Evolutionary conservation across 2,329 filamentous ascomycete species (phyloP).

Genomic region (Colletotrichum gloeosporioides): DNA sequence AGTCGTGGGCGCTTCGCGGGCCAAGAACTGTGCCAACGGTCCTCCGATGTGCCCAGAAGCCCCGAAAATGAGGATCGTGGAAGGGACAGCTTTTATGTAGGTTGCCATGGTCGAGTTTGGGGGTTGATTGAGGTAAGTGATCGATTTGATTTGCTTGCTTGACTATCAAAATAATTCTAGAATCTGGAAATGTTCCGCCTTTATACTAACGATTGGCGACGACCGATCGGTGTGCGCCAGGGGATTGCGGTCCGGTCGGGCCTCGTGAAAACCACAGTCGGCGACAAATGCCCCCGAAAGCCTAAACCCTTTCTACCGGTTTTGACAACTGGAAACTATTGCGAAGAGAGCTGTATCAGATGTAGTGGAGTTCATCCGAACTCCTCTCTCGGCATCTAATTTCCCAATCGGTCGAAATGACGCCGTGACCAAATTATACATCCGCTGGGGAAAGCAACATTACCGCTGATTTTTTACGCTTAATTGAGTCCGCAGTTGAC

Average conservation of each 20-base stretch:
- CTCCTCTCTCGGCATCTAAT: neutral
- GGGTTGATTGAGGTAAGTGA: neutral
- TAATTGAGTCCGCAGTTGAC: neutral
- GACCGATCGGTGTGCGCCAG: neutral
- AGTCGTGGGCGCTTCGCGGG: neutral
- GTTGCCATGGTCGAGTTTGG: neutral
- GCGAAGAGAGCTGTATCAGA: neutral
- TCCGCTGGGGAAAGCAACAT: fast-evolving
- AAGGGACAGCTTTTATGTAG: neutral
- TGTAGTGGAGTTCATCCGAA: neutral
- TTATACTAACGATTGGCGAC: neutral
- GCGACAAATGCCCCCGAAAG: neutral
- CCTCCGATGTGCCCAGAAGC: neutral
- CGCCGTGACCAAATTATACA: neutral
- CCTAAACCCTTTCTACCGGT: neutral
- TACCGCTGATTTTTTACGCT: neutral
- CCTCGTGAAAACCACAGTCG: neutral
- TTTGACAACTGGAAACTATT: neutral
- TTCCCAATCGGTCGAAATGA: neutral
- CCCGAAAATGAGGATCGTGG: neutral
- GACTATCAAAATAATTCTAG: neutral
- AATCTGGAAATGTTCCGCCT: neutral
- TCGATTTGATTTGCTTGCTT: neutral
- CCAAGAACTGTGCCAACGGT: neutral
- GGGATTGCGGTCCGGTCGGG: neutral